phyloP scores from a whole-genome alignment of 164 flowering plant genomes.

The Stephania cephalantha region DNA sequence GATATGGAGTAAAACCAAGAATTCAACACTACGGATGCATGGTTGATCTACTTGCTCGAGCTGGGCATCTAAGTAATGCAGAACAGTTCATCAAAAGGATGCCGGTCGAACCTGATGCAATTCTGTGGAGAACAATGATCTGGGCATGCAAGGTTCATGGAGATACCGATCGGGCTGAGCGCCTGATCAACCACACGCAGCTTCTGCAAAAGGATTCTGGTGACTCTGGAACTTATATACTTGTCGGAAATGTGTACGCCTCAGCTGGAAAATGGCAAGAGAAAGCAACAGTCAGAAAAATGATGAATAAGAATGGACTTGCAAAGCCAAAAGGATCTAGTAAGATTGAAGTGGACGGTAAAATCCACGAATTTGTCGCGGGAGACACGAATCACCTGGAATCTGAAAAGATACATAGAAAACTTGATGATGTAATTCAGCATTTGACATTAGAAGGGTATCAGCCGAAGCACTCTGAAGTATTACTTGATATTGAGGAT shows the following conservation, averaged over 20 bases:
- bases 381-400: conserved; percentile 40
- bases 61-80: conserved; percentile 39
- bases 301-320: conserved; percentile 34
- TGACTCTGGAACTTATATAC: conserved; percentile 38
- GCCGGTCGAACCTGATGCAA: conserved; percentile 36
- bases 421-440: conserved; percentile 33
- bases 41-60: conserved; percentile 41
- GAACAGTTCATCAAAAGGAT: conserved; percentile 36
- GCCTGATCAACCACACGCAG: conserved; percentile 22
- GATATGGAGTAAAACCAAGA: conserved; percentile 31
- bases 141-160: conserved; percentile 43
- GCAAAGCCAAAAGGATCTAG: conserved; percentile 39
- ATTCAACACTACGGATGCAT: conserved; percentile 50
- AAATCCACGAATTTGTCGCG: conserved; percentile 37
- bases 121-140: conserved; percentile 36
- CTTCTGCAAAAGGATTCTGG: conserved; percentile 18
- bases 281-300: conserved; percentile 33
- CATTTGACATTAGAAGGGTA: conserved; percentile 25
- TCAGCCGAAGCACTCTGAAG: conserved; percentile 30
- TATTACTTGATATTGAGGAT: conserved; percentile 36
- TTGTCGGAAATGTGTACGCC: conserved; percentile 39
- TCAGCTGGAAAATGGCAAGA: conserved; percentile 41
- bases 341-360: conserved; percentile 35
- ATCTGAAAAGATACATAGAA: conserved; percentile 30
- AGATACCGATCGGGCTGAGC: conserved; percentile 28